Base-by-base conservation (phyloP, 495 filamentous ascomycete species). In the Neurospora tetrasperma region DNA sequence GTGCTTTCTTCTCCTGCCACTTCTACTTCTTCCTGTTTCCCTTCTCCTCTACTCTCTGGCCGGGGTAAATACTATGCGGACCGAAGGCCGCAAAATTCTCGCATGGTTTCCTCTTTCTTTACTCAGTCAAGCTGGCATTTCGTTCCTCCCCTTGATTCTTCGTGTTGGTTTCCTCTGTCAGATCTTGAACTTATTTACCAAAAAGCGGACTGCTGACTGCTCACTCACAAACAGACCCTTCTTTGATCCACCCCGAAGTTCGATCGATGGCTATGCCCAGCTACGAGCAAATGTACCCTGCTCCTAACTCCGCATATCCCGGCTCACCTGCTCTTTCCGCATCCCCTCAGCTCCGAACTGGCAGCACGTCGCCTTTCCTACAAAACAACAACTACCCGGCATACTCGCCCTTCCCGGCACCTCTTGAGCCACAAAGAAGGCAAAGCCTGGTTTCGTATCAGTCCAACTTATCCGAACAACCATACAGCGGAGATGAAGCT, bases 331-430 rank as follows among this genome's bases (percentile, higher is more conserved):
- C 85, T 4, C 79, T 86, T 59, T 83, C 82, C 42, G 78, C 84
- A 5, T 86, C 84, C 4, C 85, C 85, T 12, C 81, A 84, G 71
- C 80, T 84, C 71, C 81, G 80, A 71, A 81, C 76, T 54, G 84
- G 81, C 72, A 85, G 83, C 74, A 79, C 82, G 6, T 85, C 83
- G 40, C 84, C 85, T 0, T 85, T 84, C 69, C 62, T 80, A 71
- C 82, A 82, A 74, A 83, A 77, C 72, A 79, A 70, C 16, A 73
- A 74, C 72, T 80, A 80, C 74, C 78, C 76, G 69, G 70, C 75
- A 11, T 98, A 97, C 85, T 98, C 95, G 70, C 93, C 92, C 31
- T 91, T 90, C 85, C 88, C 86, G 69, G 85, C 87, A 42, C 81
- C 84, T 9, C 77, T 82, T 68, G 82, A 85, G 74, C 82, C 82